Base-by-base conservation (phyloP, 192 early-diverging fungal genomes). In the Thamnidium elegans region DNA sequence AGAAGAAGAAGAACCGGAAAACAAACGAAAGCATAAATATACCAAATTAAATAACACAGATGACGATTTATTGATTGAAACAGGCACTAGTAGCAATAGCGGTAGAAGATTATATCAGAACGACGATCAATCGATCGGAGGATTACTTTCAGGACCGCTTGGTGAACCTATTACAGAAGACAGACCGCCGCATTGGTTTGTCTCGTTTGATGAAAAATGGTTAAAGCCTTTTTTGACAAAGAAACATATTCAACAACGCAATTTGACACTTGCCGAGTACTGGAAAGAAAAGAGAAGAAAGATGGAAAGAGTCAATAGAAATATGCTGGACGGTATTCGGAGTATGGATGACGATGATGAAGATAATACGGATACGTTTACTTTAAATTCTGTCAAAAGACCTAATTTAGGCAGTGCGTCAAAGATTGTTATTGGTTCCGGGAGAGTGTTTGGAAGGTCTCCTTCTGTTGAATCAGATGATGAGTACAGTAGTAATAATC, bases 201-300 rank as follows among this genome's bases (percentile, higher is more conserved):
- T 92, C 20, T 85, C 83, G 13, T 93, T 93, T 79, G 92, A 92
- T 75, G 82, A 89, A 55, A 79, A 79, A 63, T 92, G 82, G 71
- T 71, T 93, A 3, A 92, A 91, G 65, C 92, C 92, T n/a, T 72
- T 93, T 50, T 90, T 93, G 68, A 87, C 88, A 32, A 73, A 73
- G 48, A 55, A 52, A 4, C 66, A 73, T 42, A 53, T 73, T 0
- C 71, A 73, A 20, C 60, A 67, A 44, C 46, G 71, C 11, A 73
- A 73, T 30, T 55, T 67, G 21, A 68, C 62, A 30, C 39, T 73
- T 19, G 71, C 66, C 1, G 71, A 68, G 43, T 73, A 73, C 11
- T 73, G 71, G 71, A 54, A 30, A 50, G 61, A 67, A n/a, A 73
- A 67, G n/a, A 45, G 66, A 55, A 50, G 55, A 32, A 73, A 64